These are phyloP conservation scores for Myriosclerotinia scirpicola DNA, from an alignment of 2,329 filamentous ascomycete genomes.

Conservation along the genomic window DNA sequence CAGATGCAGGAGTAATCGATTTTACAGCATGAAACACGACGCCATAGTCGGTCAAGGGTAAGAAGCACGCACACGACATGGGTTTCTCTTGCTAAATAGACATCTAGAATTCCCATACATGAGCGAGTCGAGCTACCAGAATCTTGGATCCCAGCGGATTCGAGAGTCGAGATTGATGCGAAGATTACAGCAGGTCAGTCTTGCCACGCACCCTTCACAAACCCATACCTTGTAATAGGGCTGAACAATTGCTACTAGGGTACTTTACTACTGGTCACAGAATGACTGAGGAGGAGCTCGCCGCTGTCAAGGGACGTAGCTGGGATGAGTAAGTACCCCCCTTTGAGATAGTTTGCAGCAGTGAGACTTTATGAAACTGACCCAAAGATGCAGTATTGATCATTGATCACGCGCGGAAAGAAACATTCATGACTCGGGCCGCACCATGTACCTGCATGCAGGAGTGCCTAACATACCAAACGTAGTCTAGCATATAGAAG, in stretches of 20 bases:
- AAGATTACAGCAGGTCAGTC: conserved; percentile 86
- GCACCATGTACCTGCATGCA: conserved; percentile 25
- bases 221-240: conserved; percentile 31
- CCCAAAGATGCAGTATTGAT: conserved; percentile 37
- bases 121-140: conserved; percentile 91
- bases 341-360: conserved; percentile 25
- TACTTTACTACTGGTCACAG: conserved; percentile 86
- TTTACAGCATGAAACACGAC: conserved; percentile 78
- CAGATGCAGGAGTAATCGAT: conserved; percentile 32
- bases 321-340: conserved; percentile 72
- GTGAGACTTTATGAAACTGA: conserved; percentile 37
- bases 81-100: conserved; percentile 21
- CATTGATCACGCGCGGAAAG: conserved; percentile 38
- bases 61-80: conserved; percentile 26
- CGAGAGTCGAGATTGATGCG: conserved; percentile 96
- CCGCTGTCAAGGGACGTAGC: conserved; percentile 81
- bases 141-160: conserved; percentile 90
- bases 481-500: conserved; percentile 20
- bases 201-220: conserved; percentile 18
- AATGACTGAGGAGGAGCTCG: conserved; percentile 82
- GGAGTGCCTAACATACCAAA: conserved; percentile 25
- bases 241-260: conserved; percentile 47
- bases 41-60: conserved; percentile 81
- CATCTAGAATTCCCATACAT: conserved; percentile 71
- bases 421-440: conserved; percentile 26